These are phyloP conservation scores for Phytophthora podocarpi DNA, from an alignment of 352 stramenopile genomes.

Conservation along the genomic window DNA sequence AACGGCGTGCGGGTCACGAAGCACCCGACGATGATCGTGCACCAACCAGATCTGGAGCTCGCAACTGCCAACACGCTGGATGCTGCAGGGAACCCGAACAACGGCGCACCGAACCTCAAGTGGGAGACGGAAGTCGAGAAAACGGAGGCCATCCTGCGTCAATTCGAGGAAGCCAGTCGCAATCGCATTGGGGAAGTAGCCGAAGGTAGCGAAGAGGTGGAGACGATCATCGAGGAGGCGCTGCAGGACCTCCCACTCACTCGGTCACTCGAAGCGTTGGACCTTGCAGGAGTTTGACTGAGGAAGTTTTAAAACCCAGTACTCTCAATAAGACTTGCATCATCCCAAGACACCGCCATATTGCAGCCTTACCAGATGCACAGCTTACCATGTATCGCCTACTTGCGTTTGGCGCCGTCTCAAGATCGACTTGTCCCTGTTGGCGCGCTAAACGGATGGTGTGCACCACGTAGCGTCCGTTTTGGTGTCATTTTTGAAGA, in stretches of 20 bases:
- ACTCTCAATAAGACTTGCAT: slow-evolving; percentile 14
- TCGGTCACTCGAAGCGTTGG: slow-evolving; percentile 78
- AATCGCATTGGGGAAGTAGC: slow-evolving; percentile 59
- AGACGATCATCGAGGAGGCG: slow-evolving; percentile 67
- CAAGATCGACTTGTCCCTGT: slow-evolving; percentile 1
- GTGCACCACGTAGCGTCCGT: not conserved
- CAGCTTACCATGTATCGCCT: not conserved
- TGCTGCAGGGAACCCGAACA: slow-evolving; percentile 36
- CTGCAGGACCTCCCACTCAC: slow-evolving; percentile 70
- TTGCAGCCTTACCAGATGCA: slow-evolving; percentile 1
- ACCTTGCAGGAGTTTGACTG: slow-evolving; percentile 69
- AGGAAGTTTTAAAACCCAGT: not conserved
- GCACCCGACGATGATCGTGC: slow-evolving; percentile 88
- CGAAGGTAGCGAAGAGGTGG: slow-evolving; percentile 60
- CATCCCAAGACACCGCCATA: not conserved
- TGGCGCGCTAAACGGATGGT: slow-evolving; percentile 7
- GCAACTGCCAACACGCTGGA: slow-evolving; percentile 40
- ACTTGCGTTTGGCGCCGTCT: slow-evolving; percentile 21
- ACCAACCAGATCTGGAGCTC: slow-evolving; percentile 73
- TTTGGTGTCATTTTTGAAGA: slow-evolving; percentile 8
- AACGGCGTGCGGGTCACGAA: slow-evolving; percentile 84
- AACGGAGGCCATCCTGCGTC: slow-evolving; percentile 78
- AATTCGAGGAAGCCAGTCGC: slow-evolving; percentile 81
- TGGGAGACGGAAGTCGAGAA: slow-evolving; percentile 86
- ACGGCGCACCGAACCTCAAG: slow-evolving; percentile 49